Conservation (phyloP, 192 early-diverging fungal species). For the Backusella psychrophila region DNA sequence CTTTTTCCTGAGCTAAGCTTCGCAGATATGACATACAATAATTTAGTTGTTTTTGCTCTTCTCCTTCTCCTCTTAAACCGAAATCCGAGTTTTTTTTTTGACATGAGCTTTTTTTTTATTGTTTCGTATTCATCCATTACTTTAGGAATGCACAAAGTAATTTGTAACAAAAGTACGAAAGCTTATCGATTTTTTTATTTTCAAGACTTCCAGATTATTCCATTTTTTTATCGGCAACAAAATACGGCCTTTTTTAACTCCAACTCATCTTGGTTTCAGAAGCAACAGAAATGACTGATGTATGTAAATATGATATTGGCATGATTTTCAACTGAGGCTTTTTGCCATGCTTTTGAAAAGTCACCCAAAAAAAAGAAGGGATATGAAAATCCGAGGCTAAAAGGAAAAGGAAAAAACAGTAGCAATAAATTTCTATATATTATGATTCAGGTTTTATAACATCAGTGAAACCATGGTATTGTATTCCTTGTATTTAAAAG, state of each 20-base stretch:
- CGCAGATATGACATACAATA: not conserved
- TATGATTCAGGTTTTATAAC: not conserved
- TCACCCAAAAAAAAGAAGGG: not conserved
- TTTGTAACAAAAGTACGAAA: no score
- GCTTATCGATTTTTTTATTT: not conserved
- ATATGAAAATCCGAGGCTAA: not conserved
- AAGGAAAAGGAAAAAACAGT: not conserved
- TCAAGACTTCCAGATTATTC: not conserved
- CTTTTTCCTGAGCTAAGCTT: not conserved
- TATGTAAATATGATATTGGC: not conserved
- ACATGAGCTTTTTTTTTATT: not conserved
- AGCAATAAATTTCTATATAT: not conserved
- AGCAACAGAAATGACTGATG: no score
- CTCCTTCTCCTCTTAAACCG: not conserved
- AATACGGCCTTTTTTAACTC: no score
- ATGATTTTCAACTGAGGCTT: not conserved
- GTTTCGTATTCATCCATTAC: not conserved
- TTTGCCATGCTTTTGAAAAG: not conserved
- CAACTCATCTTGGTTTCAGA: no score
- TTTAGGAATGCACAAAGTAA: not conserved
- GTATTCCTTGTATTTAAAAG: no score
- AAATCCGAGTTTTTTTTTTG: not conserved
- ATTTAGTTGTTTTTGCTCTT: not conserved
- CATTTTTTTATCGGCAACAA: no score
- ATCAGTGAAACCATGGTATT: not conserved